Evolutionary conservation across 2,329 filamentous ascomycete species (phyloP).

Genomic region (Cercospora nicotianae): DNA sequence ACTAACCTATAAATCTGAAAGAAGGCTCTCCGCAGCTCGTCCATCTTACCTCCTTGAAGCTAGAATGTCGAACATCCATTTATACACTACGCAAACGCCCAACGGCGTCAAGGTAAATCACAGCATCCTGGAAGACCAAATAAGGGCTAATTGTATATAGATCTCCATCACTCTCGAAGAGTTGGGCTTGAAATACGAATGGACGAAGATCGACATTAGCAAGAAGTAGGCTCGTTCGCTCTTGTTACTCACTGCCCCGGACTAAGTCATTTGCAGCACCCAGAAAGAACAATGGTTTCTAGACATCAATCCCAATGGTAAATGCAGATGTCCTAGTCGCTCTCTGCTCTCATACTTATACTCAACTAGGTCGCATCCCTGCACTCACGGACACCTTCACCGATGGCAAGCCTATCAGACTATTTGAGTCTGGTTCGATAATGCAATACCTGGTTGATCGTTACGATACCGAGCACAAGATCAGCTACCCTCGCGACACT

Average conservation of each 20-base stretch:
- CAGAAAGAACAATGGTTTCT: constrained; percentile 89
- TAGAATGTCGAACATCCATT: constrained; percentile 59
- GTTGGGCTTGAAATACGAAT: constrained; percentile 77
- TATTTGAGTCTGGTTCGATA: constrained; percentile 84
- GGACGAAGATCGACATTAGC: constrained; percentile 67
- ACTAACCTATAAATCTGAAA: not conserved
- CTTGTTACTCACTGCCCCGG: too few relatives aligned
- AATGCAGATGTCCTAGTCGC: not conserved
- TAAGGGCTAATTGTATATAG: constrained; percentile 14
- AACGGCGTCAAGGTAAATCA: constrained; percentile 72
- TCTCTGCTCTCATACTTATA: not conserved
- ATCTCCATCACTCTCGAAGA: constrained; percentile 84
- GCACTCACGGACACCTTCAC: constrained; percentile 77
- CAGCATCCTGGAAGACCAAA: not conserved
- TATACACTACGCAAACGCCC: constrained; percentile 81
- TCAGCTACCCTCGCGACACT: constrained; percentile 72
- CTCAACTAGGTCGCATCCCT: constrained; percentile 68
- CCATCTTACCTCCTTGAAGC: not conserved
- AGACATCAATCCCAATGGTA: constrained; percentile 81
- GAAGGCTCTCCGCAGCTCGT: not conserved
- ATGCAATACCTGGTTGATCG: constrained; percentile 76
- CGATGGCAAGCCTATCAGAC: constrained; percentile 69
- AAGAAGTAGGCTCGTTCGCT: constrained; percentile 53
- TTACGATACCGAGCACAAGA: constrained; percentile 68
- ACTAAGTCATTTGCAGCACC: constrained; percentile 36